Evolutionary conservation across 2,329 filamentous ascomycete genomes (phyloP).

Genomic region (Leptosphaerulina australis): DNA sequence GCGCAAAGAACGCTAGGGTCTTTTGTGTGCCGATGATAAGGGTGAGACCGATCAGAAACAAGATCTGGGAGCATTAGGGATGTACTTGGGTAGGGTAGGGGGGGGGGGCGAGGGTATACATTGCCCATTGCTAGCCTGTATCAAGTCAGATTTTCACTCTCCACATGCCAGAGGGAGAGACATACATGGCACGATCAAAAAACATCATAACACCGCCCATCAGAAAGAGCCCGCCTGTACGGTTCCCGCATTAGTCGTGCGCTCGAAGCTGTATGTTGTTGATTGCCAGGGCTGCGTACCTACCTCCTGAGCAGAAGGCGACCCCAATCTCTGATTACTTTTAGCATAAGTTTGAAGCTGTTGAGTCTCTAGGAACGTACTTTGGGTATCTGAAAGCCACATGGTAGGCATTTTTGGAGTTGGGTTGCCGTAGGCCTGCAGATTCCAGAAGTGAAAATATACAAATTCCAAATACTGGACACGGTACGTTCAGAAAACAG

Average conservation of each 20-base stretch:
- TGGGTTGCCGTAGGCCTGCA: background rate
- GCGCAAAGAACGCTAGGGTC: slow-evolving; percentile 91
- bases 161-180: background rate
- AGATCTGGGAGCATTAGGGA: slow-evolving; percentile 66
- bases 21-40: slow-evolving; percentile 94
- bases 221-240: slow-evolving; percentile 87
- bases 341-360: background rate
- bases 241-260: slow-evolving; percentile 1
- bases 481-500: background rate
- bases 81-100: slow-evolving; percentile 7
- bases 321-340: slow-evolving; percentile 80
- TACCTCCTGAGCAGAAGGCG: slow-evolving; percentile 97
- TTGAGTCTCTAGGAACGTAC: slow-evolving; percentile 60
- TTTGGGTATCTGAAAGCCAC: slow-evolving; percentile 96
- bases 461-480: no score
- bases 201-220: slow-evolving; percentile 94
- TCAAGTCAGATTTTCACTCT: slow-evolving; percentile 21
- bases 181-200: slow-evolving; percentile 94
- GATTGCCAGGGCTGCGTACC: slow-evolving; percentile 51
- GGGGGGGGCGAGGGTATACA: slow-evolving; percentile 61
- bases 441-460: background rate
- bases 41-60: slow-evolving; percentile 95
- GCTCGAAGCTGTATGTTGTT: slow-evolving; percentile 27
- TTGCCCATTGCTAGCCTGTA: slow-evolving; percentile 95
- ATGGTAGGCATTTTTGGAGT: slow-evolving; percentile 71